Percentiles rank a stretch among this genome's conserved stretches.
Evolutionary conservation across 2,329 filamentous ascomycete genomes (phyloP).

Genomic region (Aspergillus vadensis): DNA sequence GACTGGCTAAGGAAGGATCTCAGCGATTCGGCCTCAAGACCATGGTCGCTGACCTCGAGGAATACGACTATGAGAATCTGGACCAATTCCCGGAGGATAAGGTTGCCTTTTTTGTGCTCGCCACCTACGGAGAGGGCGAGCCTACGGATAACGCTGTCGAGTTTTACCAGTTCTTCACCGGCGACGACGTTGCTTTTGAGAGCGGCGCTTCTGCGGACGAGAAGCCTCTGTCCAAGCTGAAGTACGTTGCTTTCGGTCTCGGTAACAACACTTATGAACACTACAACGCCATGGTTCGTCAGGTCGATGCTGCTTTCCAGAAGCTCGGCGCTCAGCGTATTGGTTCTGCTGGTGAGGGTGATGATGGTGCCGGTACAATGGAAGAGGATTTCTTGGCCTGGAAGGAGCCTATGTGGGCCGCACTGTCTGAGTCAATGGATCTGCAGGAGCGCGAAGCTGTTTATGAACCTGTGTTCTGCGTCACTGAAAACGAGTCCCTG

Average conservation of each 20-base stretch:
- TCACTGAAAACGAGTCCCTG: slow-evolving; percentile 74
- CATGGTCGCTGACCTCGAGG: slow-evolving; percentile 97
- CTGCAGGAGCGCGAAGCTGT: slow-evolving; percentile 94
- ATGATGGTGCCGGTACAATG: slow-evolving; percentile 98
- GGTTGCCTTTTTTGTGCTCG: slow-evolving; percentile 90
- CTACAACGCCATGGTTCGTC: slow-evolving; percentile 98
- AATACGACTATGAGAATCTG: slow-evolving; percentile 95
- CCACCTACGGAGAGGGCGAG: slow-evolving; percentile 97
- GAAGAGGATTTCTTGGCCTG: slow-evolving; percentile 98
- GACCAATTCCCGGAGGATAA: slow-evolving; percentile 88
- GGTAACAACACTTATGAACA: slow-evolving; percentile 99
- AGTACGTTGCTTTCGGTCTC: slow-evolving; percentile 92
- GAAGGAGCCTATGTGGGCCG: slow-evolving; percentile 99
- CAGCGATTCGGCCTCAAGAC: slow-evolving; percentile 95
- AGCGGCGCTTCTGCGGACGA: slow-evolving; percentile 64
- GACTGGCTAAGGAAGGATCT: slow-evolving; percentile 94
- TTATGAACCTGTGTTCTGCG: slow-evolving; percentile 88
- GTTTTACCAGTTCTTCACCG: slow-evolving; percentile 93
- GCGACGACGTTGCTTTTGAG: slow-evolving; percentile 79
- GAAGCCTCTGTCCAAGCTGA: slow-evolving; percentile 76
- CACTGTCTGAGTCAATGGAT: slow-evolving; percentile 77
- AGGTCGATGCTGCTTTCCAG: slow-evolving; percentile 77
- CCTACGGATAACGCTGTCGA: slow-evolving; percentile 98
- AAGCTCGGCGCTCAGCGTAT: slow-evolving; percentile 83
- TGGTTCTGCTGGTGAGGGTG: slow-evolving; percentile 87